phyloP scores from a whole-genome alignment of 148 eudicot genomes.

The Amaranthus hypochondriacus region DNA sequence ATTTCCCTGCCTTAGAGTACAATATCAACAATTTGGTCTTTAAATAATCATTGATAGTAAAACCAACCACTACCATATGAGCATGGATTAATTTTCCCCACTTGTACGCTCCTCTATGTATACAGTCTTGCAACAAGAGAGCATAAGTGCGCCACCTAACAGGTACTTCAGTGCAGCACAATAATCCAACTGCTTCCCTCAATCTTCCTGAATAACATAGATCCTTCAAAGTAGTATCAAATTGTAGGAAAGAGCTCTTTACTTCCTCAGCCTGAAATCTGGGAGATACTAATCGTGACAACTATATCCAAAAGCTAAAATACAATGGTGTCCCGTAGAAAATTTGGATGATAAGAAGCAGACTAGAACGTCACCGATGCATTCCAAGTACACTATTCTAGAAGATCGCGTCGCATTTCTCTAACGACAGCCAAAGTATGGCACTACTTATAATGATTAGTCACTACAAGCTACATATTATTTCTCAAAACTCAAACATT shows the following conservation, averaged over 20 bases:
- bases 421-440: neutral
- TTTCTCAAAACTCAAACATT: neutral
- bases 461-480: neutral
- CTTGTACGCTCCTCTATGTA: conserved; percentile 44
- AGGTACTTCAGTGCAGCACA: conserved; percentile 40
- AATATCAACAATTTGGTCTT: conserved; percentile 63
- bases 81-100: conserved; percentile 67
- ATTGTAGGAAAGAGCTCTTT: conserved; percentile 25
- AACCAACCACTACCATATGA: conserved; percentile 70
- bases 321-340: neutral
- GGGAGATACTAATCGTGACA: conserved; percentile 50
- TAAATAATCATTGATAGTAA: conserved; percentile 60
- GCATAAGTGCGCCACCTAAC: conserved; percentile 56
- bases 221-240: conserved; percentile 60
- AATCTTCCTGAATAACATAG: conserved; percentile 73
- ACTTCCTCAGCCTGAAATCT: conserved; percentile 66
- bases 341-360: conserved; percentile 2
- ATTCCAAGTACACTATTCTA: neutral
- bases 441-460: neutral
- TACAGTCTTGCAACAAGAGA: conserved; percentile 84
- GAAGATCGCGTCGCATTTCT: neutral
- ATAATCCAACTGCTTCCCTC: conserved; percentile 56
- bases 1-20: conserved; percentile 76
- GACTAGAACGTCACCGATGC: neutral
- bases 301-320: conserved; percentile 23